Conservation (phyloP, 1,284 basidiomycete species). For the Fomitopsis palustris region DNA sequence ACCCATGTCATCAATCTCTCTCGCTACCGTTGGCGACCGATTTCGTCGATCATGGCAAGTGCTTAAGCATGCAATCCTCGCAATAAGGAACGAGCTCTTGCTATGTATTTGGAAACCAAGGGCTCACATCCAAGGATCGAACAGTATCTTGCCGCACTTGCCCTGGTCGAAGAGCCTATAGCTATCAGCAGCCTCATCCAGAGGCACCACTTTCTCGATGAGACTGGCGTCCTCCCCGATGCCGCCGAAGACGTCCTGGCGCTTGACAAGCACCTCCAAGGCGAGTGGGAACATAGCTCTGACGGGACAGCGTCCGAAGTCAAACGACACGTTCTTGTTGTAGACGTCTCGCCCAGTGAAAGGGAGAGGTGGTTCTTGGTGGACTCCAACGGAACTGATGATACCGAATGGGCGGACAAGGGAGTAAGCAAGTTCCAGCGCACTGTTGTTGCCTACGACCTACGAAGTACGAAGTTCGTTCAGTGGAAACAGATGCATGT, state of each 20-base stretch:
- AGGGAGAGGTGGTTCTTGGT: slow-evolving; percentile 51
- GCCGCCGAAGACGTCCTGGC: slow-evolving; percentile 66
- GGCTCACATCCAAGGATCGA: slow-evolving; percentile 56
- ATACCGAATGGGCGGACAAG: slow-evolving; percentile 80
- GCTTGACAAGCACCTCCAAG: slow-evolving; percentile 64
- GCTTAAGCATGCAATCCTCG: no score
- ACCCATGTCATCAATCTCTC: no score
- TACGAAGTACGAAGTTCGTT: slow-evolving; percentile 27
- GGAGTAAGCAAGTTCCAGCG: slow-evolving; percentile 71
- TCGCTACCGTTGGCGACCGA: no score
- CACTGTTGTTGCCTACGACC: slow-evolving; percentile 77
- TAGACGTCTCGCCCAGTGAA: slow-evolving; percentile 68
- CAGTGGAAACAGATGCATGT: neutral
- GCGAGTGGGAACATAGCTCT: slow-evolving; percentile 76
- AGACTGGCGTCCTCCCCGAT: slow-evolving; percentile 57
- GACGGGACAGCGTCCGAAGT: slow-evolving; percentile 87
- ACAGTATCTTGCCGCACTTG: slow-evolving; percentile 68
- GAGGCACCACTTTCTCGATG: slow-evolving; percentile 59
- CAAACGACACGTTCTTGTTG: slow-evolving; percentile 77
- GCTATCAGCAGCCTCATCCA: slow-evolving; percentile 51
- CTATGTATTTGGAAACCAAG: neutral
- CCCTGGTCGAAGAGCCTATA: slow-evolving; percentile 70
- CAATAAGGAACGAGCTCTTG: no score
- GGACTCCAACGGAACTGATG: slow-evolving; percentile 78
- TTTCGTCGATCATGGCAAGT: no score